Evolutionary conservation across 192 early-diverging fungal genomes (phyloP).

Genomic region (Podila horticola): DNA sequence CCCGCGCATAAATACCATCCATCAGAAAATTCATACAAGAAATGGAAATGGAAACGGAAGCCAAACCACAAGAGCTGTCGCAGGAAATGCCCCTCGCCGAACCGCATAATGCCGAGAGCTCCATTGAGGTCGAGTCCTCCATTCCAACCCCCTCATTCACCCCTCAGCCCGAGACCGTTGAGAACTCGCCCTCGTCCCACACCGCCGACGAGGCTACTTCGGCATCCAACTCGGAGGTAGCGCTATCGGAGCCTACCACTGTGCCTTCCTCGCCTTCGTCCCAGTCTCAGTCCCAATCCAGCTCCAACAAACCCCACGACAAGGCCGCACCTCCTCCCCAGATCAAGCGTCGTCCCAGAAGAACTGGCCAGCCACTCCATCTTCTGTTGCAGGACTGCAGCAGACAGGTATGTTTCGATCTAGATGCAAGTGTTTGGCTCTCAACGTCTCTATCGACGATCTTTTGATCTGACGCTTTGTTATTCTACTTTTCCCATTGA

Average conservation of each 20-base stretch:
- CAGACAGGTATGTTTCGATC: constrained; percentile 28
- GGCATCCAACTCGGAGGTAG: constrained; percentile 1
- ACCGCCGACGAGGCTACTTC: background rate
- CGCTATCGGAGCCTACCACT: background rate
- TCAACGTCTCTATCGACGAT: constrained; percentile 1
- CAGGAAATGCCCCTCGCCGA: background rate
- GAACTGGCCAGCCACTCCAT: constrained; percentile 50
- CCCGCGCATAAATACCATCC: too few species aligned
- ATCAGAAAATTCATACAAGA: too few species aligned
- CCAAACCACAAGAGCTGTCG: background rate
- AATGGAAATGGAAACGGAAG: too few species aligned
- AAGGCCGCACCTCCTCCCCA: constrained; percentile 12
- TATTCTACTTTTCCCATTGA: background rate
- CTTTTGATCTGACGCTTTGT: background rate
- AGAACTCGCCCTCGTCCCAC: constrained; percentile 1
- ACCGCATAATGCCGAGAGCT: background rate
- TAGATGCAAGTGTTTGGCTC: background rate
- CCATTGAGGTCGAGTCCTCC: constrained; percentile 4
- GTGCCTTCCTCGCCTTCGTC: background rate
- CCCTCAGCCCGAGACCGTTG: constrained; percentile 4
- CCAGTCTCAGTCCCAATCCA: background rate
- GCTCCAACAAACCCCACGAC: background rate
- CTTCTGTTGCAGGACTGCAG: constrained; percentile 49
- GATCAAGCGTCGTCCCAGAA: constrained; percentile 34
- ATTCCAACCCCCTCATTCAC: constrained; percentile 3